Evolutionary conservation across 2,329 filamentous ascomycete genomes (phyloP).

Genomic region (Monilinia polystroma): DNA sequence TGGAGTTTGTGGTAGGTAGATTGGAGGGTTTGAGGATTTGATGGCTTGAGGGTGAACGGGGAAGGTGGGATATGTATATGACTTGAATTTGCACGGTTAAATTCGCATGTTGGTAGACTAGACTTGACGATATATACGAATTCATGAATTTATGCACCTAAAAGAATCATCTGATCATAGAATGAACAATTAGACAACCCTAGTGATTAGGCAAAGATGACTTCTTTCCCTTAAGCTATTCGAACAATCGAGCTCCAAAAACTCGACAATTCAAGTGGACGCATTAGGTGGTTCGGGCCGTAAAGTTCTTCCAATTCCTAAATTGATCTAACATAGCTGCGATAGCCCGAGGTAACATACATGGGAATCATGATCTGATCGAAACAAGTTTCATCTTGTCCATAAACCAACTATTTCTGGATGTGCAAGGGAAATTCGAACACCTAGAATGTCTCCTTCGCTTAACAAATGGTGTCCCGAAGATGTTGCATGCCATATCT

Average conservation of each 20-base stretch:
- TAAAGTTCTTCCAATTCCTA: not conserved
- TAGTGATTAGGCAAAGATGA: not conserved
- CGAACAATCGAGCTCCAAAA: not conserved
- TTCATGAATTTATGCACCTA: not conserved
- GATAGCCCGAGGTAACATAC: too few relatives aligned
- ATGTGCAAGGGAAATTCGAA: not conserved
- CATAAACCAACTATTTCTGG: too few relatives aligned
- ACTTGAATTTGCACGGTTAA: not conserved
- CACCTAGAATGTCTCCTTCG: not conserved
- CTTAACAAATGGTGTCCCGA: not conserved
- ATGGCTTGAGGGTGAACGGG: not conserved
- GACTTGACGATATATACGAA: not conserved
- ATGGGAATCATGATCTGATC: too few relatives aligned
- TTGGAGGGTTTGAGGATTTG: conserved; percentile 42
- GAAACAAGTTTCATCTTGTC: too few relatives aligned
- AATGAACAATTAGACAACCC: not conserved
- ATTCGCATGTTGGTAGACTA: not conserved
- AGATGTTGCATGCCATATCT: not conserved
- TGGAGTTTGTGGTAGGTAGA: conserved; percentile 46
- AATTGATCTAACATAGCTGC: too few relatives aligned
- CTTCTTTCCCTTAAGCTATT: too few relatives aligned
- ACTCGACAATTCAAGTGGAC: not conserved
- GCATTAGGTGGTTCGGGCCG: not conserved
- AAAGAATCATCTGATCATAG: not conserved
- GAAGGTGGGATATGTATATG: not conserved